Base-by-base conservation (phyloP, 106 monocot genomes). In the Hemerocallis citrina region DNA sequence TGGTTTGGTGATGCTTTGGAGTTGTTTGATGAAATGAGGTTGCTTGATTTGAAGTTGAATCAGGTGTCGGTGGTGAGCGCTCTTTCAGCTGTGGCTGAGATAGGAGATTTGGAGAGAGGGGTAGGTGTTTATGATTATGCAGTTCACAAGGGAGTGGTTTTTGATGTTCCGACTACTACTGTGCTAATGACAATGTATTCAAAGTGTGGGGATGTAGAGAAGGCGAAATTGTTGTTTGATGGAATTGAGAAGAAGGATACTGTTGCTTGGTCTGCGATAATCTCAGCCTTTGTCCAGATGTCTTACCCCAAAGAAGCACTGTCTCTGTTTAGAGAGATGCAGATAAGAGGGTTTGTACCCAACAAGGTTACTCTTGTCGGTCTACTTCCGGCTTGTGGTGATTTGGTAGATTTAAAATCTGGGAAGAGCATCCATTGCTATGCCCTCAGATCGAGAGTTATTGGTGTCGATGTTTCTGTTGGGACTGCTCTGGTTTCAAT, bases 181-280 rank as follows among this genome's bases (percentile, higher is more conserved):
- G 56, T 72, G 48, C 76, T 89, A 1, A 38, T 76, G 31, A 79
- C 79, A 16, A 81, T 89, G 85, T 82, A 89, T 65, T 78, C 85
- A 7, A 85, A 68, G 35, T 81, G 78, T 22, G 81, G 81, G 24
- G 75, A 79, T 16, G 22, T 73, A 32, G 68, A 67, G 17, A 79
- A 73, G 48, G 81, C 89, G 6, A 76, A 61, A 37, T 28, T 42
- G 4, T 32, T 85, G 27, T 89, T 89, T 60, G 62, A 79, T n/a
- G 73, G 60, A 32, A 79, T 85, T 6, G 17, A 46, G 1, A 50
- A 73, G 45, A 89, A 70, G 72, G 89, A 89, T 70, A 32, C 68
- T 16, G 61, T 89, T 74, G 75, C 81, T 67, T 89, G 89, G 89
- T 89, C 89, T 34, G 89, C 89, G 8, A 79, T 84, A 75, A 76